A percentile compares a stretch with the other conserved stretches of the same genome.
phyloP scores from a whole-genome alignment of 192 early-diverging fungal genomes.

The Gonapodya sp. region DNA sequence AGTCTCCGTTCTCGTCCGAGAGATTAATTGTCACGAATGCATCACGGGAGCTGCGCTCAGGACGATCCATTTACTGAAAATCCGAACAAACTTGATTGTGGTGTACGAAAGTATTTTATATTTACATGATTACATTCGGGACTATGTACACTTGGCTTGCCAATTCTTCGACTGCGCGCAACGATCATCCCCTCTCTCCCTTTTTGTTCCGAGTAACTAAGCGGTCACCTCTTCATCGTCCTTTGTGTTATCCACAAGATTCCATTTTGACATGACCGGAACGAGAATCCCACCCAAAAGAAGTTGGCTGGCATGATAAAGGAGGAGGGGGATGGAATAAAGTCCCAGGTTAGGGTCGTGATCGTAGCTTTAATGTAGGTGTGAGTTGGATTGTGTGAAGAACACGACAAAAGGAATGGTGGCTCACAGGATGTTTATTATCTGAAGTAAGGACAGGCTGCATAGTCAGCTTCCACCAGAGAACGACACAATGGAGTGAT shows the following conservation, averaged over 20 bases:
- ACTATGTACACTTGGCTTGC: no score
- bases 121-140: no score
- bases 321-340: conserved; percentile 50
- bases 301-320: conserved; percentile 65
- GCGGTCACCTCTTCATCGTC: background rate
- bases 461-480: background rate
- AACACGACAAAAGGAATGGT: background rate
- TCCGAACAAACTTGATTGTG: no score
- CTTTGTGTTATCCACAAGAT: background rate
- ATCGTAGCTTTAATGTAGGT: background rate
- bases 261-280: conserved; percentile 41
- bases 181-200: no score
- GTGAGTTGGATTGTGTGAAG: background rate
- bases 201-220: no score
- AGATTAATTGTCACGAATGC: background rate
- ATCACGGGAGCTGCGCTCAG: background rate
- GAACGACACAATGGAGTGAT: background rate
- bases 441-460: conserved; percentile 6
- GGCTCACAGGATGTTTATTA: conserved; percentile 61
- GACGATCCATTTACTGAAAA: background rate
- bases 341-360: conserved; percentile 41
- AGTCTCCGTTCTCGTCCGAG: background rate
- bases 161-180: no score
- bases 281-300: conserved; percentile 54
- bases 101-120: no score